Conservation (phyloP, 1,139 yeast genomes). For the Diutina siamensis region DNA sequence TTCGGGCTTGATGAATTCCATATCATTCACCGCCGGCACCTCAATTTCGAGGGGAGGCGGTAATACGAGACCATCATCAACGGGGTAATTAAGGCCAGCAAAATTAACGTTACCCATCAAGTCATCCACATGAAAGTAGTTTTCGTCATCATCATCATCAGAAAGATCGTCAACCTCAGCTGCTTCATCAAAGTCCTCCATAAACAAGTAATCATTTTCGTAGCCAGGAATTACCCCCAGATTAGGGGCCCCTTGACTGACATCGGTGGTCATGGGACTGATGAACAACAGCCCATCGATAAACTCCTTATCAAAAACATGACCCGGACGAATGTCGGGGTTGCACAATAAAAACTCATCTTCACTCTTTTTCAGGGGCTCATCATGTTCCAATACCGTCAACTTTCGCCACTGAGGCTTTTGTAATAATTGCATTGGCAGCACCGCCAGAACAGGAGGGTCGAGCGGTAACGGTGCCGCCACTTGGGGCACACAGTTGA, state of each 20-base stretch:
- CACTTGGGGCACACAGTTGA: not conserved
- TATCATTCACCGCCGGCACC: not conserved
- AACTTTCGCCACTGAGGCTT: not conserved
- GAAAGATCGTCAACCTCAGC: constrained; percentile 4
- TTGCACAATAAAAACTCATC: constrained; percentile 5
- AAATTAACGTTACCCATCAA: not conserved
- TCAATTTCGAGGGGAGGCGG: not conserved
- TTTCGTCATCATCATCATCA: constrained; percentile 3
- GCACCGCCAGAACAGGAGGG: not conserved
- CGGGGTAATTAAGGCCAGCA: not conserved
- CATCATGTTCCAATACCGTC: constrained; percentile 3
- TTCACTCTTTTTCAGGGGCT: not conserved
- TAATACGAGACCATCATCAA: not conserved
- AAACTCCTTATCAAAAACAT: constrained; percentile 1
- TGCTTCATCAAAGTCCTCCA: constrained; percentile 6
- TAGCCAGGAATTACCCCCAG: not conserved
- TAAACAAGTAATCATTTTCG: constrained; percentile 5
- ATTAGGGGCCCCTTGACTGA: not conserved
- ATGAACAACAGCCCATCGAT: constrained; percentile 1
- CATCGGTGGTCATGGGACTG: not conserved
- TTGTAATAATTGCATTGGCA: constrained; percentile 3
- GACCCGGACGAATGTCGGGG: constrained; percentile 6
- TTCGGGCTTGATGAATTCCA: constrained; percentile 1
- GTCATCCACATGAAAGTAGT: constrained; percentile 3
- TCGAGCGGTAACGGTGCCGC: not conserved